Base-by-base conservation (phyloP, 768 basidiomycete genomes). In the Goffeauzyma gilvescens region DNA sequence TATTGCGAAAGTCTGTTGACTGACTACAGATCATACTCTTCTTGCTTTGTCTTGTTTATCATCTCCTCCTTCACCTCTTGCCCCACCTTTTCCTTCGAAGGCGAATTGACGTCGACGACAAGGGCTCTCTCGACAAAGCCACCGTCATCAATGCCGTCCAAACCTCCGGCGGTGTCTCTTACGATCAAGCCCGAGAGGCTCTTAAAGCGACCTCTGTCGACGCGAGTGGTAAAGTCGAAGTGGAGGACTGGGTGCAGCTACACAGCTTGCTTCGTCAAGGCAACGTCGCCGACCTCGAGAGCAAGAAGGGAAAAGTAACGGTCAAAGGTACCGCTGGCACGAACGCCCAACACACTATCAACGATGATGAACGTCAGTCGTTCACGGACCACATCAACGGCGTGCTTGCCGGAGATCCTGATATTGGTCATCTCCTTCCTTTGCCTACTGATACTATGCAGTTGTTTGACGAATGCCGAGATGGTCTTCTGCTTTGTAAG, bases 361-460 rank as follows among this genome's bases (percentile, higher is more conserved):
- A 93, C 67, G 85, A 95, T 64, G 90, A 96, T 61, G 90, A 95
- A 61, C 72, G 85, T 41, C 69, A 74, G 17, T 87, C 90, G 59
- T 96, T 96, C 67, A 96, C 90, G n/a, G 81, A 84, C 58, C 90
- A 98, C 66, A 96, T 98, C 69, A 98, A 98, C 61, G 68, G 72
- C 46, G 90, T 93, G 55, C 75, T 98, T 46, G 83, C 82, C 55
- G 82, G 81, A 46, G 93, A 96, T 60, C 60, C 75, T 24, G 93
- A 93, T 61, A 70, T 96, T 41, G 77, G 75, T 15, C 65, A 68
- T 45, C 74, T 86, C 32, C 73, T 84, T 50, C 90, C 89, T 5
- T 90, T 96, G 49, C 89, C 87, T 0, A 89, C 86, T 6, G 73
- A 84, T 42, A 95, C 87, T 15, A 93, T 96, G 89, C 93, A 98